A percentile compares a stretch with the other conserved stretches of the same genome.
These are phyloP conservation scores for Aspergillus novofumigatus DNA, from an alignment of 2,329 filamentous ascomycete species.

Conservation along the genomic window DNA sequence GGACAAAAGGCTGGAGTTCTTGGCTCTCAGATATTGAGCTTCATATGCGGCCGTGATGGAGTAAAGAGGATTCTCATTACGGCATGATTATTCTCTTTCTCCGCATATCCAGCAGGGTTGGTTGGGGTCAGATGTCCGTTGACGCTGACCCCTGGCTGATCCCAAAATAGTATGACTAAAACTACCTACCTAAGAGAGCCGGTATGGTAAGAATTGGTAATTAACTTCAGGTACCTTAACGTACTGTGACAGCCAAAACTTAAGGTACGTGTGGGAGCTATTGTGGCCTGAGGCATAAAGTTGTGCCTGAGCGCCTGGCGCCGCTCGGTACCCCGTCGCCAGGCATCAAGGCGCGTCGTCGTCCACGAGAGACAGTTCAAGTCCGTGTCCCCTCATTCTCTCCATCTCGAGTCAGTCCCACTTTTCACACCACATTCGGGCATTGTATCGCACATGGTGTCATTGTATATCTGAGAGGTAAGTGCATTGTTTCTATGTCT, in stretches of 20 bases:
- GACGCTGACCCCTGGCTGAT: not conserved
- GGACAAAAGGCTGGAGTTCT: slow-evolving; percentile 7
- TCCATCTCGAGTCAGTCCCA: not conserved
- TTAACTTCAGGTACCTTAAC: not conserved
- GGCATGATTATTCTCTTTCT: slow-evolving; percentile 14
- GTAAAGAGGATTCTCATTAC: slow-evolving; percentile 18
- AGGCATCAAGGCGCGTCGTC: slow-evolving; percentile 21
- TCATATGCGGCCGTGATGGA: slow-evolving; percentile 9
- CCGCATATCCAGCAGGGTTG: slow-evolving; percentile 5
- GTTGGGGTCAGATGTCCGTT: not conserved
- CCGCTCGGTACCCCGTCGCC: not conserved
- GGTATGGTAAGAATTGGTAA: not conserved
- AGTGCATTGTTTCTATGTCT: not conserved
- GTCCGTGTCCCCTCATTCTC: not conserved
- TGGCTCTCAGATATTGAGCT: slow-evolving; percentile 10
- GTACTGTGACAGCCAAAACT: not conserved
- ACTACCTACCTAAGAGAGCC: not conserved
- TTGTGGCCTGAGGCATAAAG: slow-evolving; percentile 9
- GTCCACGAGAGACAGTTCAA: slow-evolving; percentile 2
- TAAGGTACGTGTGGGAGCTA: no score
- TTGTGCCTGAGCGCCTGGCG: not conserved
- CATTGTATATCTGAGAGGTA: not conserved
- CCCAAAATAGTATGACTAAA: not conserved
- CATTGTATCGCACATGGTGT: not conserved
- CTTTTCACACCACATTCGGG: not conserved